Conservation (phyloP, 805 yeast species). For the Candida vartiovaarae region DNA sequence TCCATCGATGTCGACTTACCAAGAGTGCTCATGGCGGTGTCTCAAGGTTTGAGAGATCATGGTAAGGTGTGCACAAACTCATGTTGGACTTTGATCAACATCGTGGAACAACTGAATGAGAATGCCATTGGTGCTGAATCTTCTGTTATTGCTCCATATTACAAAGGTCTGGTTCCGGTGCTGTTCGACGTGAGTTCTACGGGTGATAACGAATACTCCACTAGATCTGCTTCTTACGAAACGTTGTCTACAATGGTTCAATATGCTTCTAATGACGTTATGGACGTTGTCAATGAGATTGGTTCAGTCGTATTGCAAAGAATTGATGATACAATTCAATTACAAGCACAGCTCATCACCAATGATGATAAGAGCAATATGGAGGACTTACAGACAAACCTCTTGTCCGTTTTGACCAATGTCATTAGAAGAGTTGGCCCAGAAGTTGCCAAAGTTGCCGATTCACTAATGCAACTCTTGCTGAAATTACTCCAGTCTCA, state of each 20-base stretch:
- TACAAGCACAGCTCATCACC: constrained; percentile 51
- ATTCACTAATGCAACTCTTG: constrained; percentile 77
- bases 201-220: constrained; percentile 74
- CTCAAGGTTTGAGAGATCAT: constrained; percentile 80
- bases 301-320: constrained; percentile 71
- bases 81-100: constrained; percentile 93
- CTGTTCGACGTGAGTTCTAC: constrained; percentile 64
- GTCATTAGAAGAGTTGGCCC: constrained; percentile 57
- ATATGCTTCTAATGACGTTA: constrained; percentile 63
- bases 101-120: constrained; percentile 72
- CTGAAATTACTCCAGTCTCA: constrained; percentile 58
- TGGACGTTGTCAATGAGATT: constrained; percentile 60
- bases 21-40: constrained; percentile 62
- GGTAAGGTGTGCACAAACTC: constrained; percentile 94
- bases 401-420: constrained; percentile 20
- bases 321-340: constrained; percentile 58
- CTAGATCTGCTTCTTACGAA: constrained; percentile 95
- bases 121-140: constrained; percentile 38
- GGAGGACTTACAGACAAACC: constrained; percentile 82
- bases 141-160: constrained; percentile 69
- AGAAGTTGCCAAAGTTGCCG: constrained; percentile 63
- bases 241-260: constrained; percentile 79
- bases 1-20: constrained; percentile 61
- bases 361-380: constrained; percentile 70
- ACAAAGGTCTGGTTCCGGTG: constrained; percentile 59